phyloP scores from a whole-genome alignment of 768 basidiomycete species.

The Dentipellis sp. region DNA sequence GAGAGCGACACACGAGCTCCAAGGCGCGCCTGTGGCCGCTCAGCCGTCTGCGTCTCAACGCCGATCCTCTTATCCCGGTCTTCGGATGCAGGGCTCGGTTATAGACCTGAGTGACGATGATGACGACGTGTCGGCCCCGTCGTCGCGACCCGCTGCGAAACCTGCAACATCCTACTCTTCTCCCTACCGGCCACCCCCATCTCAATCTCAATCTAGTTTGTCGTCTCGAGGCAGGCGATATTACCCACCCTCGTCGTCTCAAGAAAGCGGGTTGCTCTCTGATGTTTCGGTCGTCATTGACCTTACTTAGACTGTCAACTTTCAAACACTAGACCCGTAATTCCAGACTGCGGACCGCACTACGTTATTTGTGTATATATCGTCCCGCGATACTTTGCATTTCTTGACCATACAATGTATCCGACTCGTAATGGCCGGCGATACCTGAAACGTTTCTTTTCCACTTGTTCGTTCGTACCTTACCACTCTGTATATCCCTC shows the following conservation, averaged over 20 bases:
- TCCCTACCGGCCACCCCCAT: no score
- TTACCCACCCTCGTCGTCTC: not conserved
- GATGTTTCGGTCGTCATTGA: not conserved
- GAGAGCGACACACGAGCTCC: no score
- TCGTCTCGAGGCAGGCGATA: not conserved
- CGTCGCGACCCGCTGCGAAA: not conserved
- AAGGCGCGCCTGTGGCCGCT: not conserved
- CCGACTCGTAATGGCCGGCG: not conserved
- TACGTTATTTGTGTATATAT: not conserved
- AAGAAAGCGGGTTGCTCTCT: slow-evolving; percentile 1
- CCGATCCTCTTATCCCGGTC: not conserved
- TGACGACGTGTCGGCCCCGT: not conserved
- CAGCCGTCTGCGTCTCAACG: not conserved
- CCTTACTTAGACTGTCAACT: not conserved
- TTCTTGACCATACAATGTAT: not conserved
- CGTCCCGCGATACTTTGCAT: not conserved
- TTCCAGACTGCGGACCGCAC: no score
- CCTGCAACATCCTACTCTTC: no score
- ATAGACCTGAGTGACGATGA: not conserved
- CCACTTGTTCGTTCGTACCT: not conserved
- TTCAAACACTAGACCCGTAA: not conserved
- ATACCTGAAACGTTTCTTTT: not conserved
- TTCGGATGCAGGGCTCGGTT: not conserved
- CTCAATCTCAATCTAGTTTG: not conserved
- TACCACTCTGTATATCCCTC: not conserved